Conservation (phyloP, 2,329 filamentous ascomycete genomes). For the Pyricularia pennisetigena region DNA sequence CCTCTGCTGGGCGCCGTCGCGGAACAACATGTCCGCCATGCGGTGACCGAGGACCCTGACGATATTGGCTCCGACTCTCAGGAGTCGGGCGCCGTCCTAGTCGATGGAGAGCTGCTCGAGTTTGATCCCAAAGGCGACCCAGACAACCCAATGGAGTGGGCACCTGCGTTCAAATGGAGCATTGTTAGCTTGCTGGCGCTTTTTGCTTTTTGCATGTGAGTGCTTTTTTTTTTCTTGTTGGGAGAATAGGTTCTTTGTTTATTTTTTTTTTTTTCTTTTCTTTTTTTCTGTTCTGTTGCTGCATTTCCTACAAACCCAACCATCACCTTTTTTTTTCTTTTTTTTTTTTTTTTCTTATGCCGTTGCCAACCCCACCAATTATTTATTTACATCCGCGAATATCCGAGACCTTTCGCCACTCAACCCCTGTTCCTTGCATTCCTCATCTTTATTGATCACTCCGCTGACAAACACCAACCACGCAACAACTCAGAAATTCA, state of each 20-base stretch:
- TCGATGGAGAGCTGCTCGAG: conserved; percentile 19
- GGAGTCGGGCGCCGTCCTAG: neutral
- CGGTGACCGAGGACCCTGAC: neutral
- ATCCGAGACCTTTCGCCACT: neutral
- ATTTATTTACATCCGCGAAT: neutral
- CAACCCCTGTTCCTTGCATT: neutral
- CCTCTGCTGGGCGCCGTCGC: conserved; percentile 3
- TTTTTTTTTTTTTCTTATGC: neutral
- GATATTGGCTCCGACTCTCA: neutral
- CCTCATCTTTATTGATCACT: neutral
- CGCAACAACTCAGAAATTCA: conserved; percentile 34
- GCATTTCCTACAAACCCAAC: too few relatives aligned
- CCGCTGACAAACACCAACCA: neutral
- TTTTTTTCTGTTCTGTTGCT: neutral
- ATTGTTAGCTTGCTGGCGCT: conserved; percentile 41
- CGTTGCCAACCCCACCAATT: neutral
- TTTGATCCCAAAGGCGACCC: conserved; percentile 34
- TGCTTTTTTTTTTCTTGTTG: neutral
- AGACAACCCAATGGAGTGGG: conserved; percentile 46
- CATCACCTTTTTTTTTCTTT: too few relatives aligned
- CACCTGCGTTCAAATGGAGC: conserved; percentile 38
- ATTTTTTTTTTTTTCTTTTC: neutral
- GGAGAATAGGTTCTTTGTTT: too few relatives aligned
- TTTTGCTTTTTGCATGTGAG: conserved; percentile 47
- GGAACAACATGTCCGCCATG: neutral